These are phyloP conservation scores for Suillus lakei DNA, from an alignment of 768 basidiomycete genomes.

Conservation along the genomic window DNA sequence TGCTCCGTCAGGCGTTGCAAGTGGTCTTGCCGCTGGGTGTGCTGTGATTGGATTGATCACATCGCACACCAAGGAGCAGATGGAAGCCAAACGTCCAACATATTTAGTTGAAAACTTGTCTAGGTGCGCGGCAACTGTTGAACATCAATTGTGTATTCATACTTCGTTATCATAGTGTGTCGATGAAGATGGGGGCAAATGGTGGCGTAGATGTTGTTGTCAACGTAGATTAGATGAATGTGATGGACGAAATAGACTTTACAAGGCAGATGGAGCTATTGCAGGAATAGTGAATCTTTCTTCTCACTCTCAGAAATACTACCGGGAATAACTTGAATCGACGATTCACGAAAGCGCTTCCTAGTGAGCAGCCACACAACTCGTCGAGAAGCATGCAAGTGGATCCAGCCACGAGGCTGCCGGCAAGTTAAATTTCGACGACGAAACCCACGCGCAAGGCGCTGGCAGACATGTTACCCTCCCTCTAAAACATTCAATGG, in stretches of 20 bases:
- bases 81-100: slow-evolving; percentile 65
- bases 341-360: neutral
- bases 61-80: slow-evolving; percentile 70
- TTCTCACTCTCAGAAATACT: neutral
- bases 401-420: neutral
- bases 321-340: neutral
- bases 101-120: slow-evolving; percentile 77
- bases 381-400: neutral
- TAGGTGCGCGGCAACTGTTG: slow-evolving; percentile 47
- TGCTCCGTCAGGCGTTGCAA: slow-evolving; percentile 82
- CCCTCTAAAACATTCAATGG: neutral
- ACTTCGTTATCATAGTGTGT: slow-evolving; percentile 21
- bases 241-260: neutral
- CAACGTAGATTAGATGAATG: slow-evolving; percentile 30
- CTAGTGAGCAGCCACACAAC: neutral
- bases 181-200: slow-evolving; percentile 33
- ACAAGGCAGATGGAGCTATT: neutral
- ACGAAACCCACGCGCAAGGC: neutral
- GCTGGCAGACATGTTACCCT: neutral
- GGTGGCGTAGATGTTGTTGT: slow-evolving; percentile 53
- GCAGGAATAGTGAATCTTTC: neutral
- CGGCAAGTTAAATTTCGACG: neutral
- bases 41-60: slow-evolving; percentile 86
- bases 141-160: slow-evolving; percentile 8
- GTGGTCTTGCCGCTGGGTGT: slow-evolving; percentile 83